These are phyloP conservation scores for Parachlorella kessleri DNA, from an alignment of 139 green algal species.

Conservation along the genomic window DNA sequence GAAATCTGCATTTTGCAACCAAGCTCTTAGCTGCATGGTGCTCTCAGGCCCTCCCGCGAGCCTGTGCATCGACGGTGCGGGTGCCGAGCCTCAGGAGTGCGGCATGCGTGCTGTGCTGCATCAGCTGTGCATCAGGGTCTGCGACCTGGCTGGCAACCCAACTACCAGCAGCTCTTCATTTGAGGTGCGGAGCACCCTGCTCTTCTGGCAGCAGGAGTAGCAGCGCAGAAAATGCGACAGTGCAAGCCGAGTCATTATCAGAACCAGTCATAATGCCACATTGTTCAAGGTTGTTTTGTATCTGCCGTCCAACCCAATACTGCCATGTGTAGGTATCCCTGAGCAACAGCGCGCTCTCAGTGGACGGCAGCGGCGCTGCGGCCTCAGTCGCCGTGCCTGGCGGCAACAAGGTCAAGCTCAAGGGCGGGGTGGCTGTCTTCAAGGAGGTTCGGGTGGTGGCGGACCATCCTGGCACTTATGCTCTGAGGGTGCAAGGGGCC, in stretches of 20 bases:
- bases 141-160: constrained; percentile 59
- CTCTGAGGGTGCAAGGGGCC: constrained; percentile 37
- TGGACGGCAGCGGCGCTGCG: constrained; percentile 44
- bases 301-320: too few relatives aligned
- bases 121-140: constrained; percentile 39
- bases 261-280: too few relatives aligned
- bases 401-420: constrained; percentile 59
- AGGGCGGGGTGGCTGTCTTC: constrained; percentile 56
- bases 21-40: too few relatives aligned
- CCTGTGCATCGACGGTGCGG: constrained; percentile 52
- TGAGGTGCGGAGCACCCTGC: constrained; percentile 49
- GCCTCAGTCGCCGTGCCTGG: constrained; percentile 47
- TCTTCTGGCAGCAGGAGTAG: too few relatives aligned
- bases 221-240: too few relatives aligned
- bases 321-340: constrained; percentile 42
- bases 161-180: constrained; percentile 25
- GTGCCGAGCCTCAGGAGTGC: constrained; percentile 33
- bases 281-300: too few relatives aligned
- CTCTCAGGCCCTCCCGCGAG: constrained; percentile 36
- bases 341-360: constrained; percentile 43
- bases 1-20: too few relatives aligned
- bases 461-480: constrained; percentile 51
- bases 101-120: constrained; percentile 42
- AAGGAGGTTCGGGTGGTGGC: constrained; percentile 54
- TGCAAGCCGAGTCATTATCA: too few relatives aligned